A percentile compares a stretch with the other conserved stretches of the same genome.
These are phyloP conservation scores for Pichia sp. DNA, from an alignment of 1,139 yeast species.

Conservation along the genomic window DNA sequence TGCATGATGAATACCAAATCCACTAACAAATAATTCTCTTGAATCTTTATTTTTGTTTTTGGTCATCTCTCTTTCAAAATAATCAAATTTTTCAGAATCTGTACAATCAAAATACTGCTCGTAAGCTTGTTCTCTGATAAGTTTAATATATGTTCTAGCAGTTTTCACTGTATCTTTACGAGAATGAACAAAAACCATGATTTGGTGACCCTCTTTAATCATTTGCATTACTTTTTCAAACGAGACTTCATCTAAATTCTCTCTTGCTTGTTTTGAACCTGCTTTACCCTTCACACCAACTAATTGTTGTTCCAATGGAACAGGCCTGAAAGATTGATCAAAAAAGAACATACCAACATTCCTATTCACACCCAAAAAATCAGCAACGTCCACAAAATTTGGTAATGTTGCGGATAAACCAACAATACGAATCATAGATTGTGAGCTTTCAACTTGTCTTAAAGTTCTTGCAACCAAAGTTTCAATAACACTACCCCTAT, in stretches of 20 bases:
- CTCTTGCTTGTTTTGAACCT: slow-evolving; percentile 63
- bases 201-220: slow-evolving; percentile 70
- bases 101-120: slow-evolving; percentile 54
- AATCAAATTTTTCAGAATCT: slow-evolving; percentile 39
- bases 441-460: slow-evolving; percentile 89
- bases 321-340: slow-evolving; percentile 90
- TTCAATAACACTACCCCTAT: slow-evolving; percentile 95
- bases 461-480: slow-evolving; percentile 92
- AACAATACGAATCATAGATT: slow-evolving; percentile 90
- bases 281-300: slow-evolving; percentile 87
- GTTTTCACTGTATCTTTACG: slow-evolving; percentile 88
- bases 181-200: slow-evolving; percentile 95
- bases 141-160: slow-evolving; percentile 61
- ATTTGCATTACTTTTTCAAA: slow-evolving; percentile 71
- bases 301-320: slow-evolving; percentile 83
- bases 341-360: slow-evolving; percentile 89
- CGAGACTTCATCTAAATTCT: slow-evolving; percentile 67
- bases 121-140: slow-evolving; percentile 59
- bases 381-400: slow-evolving; percentile 90
- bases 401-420: slow-evolving; percentile 97
- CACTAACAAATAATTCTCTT: slow-evolving; percentile 70
- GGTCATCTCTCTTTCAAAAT: slow-evolving; percentile 58
- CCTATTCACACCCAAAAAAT: slow-evolving; percentile 85
- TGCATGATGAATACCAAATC: slow-evolving; percentile 96
- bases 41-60: slow-evolving; percentile 75